Evolutionary conservation across 116 monocot genomes (phyloP).

Genomic region (Cymodocea nodosa): DNA sequence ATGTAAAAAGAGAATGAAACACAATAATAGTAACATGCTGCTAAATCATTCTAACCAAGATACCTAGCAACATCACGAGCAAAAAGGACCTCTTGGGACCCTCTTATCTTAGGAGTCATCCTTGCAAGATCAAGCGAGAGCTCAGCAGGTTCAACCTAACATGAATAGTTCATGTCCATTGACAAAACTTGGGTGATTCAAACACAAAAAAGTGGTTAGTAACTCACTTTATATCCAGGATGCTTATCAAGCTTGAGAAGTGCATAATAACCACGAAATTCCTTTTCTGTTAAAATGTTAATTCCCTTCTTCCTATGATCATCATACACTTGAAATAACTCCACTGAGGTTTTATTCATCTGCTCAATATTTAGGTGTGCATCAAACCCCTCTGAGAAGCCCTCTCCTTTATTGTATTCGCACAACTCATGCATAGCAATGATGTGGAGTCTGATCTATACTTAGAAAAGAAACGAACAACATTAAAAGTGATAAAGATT

Average conservation of each 20-base stretch:
- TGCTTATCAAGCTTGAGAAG: constrained; percentile 96
- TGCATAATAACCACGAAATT: constrained; percentile 96
- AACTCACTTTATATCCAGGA: constrained; percentile 88
- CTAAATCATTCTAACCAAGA: not conserved
- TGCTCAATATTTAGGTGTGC: constrained; percentile 99
- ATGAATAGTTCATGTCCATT: not conserved
- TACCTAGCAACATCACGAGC: constrained; percentile 93
- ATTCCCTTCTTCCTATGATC: constrained; percentile 77
- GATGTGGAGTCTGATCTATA: constrained; percentile 91
- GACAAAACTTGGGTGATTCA: not conserved
- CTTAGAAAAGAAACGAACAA: constrained; percentile 9
- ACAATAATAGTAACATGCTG: not conserved
- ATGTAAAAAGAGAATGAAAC: not conserved
- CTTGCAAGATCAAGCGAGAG: constrained; percentile 95
- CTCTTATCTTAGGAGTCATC: constrained; percentile 77
- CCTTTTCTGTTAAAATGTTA: constrained; percentile 57
- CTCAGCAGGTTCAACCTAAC: constrained; percentile 93
- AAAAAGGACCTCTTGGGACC: constrained; percentile 68
- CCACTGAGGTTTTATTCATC: constrained; percentile 98
- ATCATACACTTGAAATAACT: constrained; percentile 97
- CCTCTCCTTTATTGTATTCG: constrained; percentile 90
- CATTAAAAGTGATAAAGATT: not conserved
- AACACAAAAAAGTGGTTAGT: not conserved
- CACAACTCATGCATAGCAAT: constrained; percentile 97
- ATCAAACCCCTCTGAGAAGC: constrained; percentile 97